phyloP scores from a whole-genome alignment of 306 rosid genomes.

The Acacia confusa region DNA sequence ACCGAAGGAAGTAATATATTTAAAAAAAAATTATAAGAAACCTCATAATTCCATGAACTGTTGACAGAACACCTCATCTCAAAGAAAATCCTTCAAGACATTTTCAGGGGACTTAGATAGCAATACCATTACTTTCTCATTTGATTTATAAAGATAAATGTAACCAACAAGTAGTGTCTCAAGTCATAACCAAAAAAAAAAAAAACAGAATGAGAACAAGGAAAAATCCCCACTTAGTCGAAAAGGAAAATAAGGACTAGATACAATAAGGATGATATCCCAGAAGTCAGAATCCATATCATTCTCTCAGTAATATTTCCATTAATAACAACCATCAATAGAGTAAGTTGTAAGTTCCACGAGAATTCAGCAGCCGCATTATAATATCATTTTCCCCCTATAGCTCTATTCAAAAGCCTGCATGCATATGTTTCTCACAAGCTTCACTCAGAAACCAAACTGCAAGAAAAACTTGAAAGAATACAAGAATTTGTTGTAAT shows the following conservation, averaged over 20 bases:
- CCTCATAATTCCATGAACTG: background rate
- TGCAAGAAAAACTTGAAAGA: slow-evolving; percentile 54
- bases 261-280: slow-evolving; percentile 8
- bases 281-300: slow-evolving; percentile 1
- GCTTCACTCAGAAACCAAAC: slow-evolving; percentile 53
- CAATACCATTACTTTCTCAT: background rate
- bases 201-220: background rate
- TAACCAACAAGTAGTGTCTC: background rate
- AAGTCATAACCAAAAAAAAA: background rate
- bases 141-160: background rate
- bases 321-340: slow-evolving; percentile 27
- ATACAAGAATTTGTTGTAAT: background rate
- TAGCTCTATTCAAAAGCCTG: slow-evolving; percentile 19
- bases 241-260: slow-evolving; percentile 3
- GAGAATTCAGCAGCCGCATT: slow-evolving; percentile 47
- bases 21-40: too few species aligned
- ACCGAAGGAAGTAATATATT: too few species aligned
- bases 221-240: background rate
- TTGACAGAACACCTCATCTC: background rate
- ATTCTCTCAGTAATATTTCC: slow-evolving; percentile 27
- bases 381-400: slow-evolving; percentile 29
- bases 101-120: background rate
- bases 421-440: slow-evolving; percentile 44
- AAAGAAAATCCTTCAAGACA: background rate
- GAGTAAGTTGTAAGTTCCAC: slow-evolving; percentile 22